phyloP scores from a whole-genome alignment of 1,139 yeast genomes.

The Debaryomyces robertsiae region DNA sequence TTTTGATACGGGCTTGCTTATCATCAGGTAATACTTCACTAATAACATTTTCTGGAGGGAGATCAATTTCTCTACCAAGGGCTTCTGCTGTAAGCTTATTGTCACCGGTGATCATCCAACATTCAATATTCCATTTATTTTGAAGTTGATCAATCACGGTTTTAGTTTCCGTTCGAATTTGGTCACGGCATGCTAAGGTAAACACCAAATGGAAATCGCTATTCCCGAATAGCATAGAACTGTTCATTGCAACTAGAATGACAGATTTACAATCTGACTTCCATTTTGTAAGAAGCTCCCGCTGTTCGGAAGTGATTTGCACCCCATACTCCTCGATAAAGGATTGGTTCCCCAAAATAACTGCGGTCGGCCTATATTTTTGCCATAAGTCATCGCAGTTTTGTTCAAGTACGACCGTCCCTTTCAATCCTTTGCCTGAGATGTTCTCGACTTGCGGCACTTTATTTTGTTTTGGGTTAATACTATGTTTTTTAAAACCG shows the following conservation, averaged over 20 bases:
- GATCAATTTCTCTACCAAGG: conserved; percentile 66
- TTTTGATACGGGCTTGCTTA: conserved; percentile 60
- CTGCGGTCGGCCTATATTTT: conserved; percentile 36
- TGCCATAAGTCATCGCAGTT: conserved; percentile 29
- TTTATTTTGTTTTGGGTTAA: conserved; percentile 34
- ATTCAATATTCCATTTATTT: conserved; percentile 44
- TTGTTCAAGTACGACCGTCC: conserved; percentile 33
- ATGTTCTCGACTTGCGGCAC: conserved; percentile 54
- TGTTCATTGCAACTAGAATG: conserved; percentile 53
- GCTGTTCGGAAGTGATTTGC: conserved; percentile 27
- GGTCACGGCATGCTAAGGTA: conserved; percentile 64
- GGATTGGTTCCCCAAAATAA: conserved; percentile 67
- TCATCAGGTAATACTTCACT: conserved; percentile 77
- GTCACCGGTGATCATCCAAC: conserved; percentile 80
- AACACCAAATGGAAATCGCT: conserved; percentile 41
- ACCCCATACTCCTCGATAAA: conserved; percentile 49
- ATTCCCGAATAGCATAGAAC: conserved; percentile 28
- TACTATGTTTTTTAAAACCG: conserved; percentile 17
- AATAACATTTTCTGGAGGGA: conserved; percentile 53
- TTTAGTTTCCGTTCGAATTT: conserved; percentile 62
- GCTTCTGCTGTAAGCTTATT: conserved; percentile 67
- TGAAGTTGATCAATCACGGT: conserved; percentile 52
- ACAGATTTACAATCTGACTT: conserved; percentile 66
- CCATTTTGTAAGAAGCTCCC: conserved; percentile 50
- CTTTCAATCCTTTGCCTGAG: conserved; percentile 62